A percentile compares a stretch with the other conserved stretches of the same genome.
Evolutionary conservation across 495 filamentous ascomycete genomes (phyloP).

Genomic region (Hypomontagnella monticulosa): DNA sequence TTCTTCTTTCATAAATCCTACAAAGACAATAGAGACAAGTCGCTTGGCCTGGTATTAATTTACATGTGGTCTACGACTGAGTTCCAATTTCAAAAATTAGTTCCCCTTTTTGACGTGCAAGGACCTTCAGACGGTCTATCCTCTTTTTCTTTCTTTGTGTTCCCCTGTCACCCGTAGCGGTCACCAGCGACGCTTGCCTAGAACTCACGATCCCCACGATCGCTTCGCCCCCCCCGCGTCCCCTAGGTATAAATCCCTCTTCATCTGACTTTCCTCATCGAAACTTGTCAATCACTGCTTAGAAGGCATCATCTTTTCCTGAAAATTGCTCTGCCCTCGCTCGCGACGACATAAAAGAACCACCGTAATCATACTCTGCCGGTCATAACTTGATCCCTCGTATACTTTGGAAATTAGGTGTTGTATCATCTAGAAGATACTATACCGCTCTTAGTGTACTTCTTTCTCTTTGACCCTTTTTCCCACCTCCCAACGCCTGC

Average conservation of each 20-base stretch:
- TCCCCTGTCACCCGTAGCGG: constrained; percentile 14
- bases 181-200: too few relatives aligned
- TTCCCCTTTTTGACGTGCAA: constrained; percentile 22
- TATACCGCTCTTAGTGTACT: constrained; percentile 29
- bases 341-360: constrained; percentile 31
- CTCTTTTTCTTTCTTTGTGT: constrained; percentile 19
- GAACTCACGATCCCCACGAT: background rate
- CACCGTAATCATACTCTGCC: constrained; percentile 24
- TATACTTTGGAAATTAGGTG: constrained; percentile 10
- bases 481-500: constrained; percentile 13
- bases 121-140: constrained; percentile 29
- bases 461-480: constrained; percentile 27
- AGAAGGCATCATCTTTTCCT: background rate
- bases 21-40: too few relatives aligned
- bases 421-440: constrained; percentile 6
- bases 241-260: background rate
- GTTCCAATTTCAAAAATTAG: background rate
- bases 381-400: constrained; percentile 1
- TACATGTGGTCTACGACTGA: background rate
- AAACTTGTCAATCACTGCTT: constrained; percentile 3
- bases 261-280: background rate
- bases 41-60: too few relatives aligned
- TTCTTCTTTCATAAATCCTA: too few relatives aligned
- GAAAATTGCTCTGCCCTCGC: background rate
- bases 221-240: background rate